phyloP scores from a whole-genome alignment of 257 asterid species.

The Przewalskia tangutica region DNA sequence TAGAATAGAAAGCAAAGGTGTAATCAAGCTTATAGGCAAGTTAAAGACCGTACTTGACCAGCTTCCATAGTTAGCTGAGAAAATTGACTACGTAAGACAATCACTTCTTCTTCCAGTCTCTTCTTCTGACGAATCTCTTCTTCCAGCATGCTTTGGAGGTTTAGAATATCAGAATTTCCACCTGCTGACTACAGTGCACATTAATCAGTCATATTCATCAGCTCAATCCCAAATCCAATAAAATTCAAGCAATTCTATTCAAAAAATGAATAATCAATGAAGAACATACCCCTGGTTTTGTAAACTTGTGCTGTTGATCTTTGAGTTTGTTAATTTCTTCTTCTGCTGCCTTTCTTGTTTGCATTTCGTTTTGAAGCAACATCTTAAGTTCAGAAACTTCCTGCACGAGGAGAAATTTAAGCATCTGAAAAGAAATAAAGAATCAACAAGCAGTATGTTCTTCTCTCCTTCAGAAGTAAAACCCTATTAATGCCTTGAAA shows the following conservation, averaged over 20 bases:
- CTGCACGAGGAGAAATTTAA: constrained; percentile 30
- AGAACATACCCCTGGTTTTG: constrained; percentile 46
- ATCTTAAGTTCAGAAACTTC: constrained; percentile 59
- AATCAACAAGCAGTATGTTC: neutral
- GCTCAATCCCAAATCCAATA: constrained; percentile 14
- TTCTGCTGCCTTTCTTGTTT: constrained; percentile 72
- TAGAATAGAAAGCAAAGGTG: neutral
- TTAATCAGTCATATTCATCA: constrained; percentile 22
- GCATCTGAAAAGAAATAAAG: constrained; percentile 8
- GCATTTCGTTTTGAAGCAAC: constrained; percentile 67
- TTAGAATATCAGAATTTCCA: constrained; percentile 42
- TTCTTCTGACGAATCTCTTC: constrained; percentile 73
- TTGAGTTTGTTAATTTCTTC: constrained; percentile 57
- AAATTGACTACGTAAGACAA: constrained; percentile 60
- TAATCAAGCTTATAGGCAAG: neutral
- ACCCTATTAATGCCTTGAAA: neutral
- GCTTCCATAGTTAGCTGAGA: constrained; percentile 59
- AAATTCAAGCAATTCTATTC: neutral
- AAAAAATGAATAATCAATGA: constrained; percentile 5
- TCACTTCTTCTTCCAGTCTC: constrained; percentile 92
- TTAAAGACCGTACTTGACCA: constrained; percentile 42
- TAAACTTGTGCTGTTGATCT: constrained; percentile 38
- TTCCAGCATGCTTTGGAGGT: constrained; percentile 62
- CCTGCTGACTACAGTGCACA: constrained; percentile 50
- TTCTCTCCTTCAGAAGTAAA: neutral